Evolutionary conservation across 2,329 filamentous ascomycete species (phyloP).

Genomic region (Oidium heveae): DNA sequence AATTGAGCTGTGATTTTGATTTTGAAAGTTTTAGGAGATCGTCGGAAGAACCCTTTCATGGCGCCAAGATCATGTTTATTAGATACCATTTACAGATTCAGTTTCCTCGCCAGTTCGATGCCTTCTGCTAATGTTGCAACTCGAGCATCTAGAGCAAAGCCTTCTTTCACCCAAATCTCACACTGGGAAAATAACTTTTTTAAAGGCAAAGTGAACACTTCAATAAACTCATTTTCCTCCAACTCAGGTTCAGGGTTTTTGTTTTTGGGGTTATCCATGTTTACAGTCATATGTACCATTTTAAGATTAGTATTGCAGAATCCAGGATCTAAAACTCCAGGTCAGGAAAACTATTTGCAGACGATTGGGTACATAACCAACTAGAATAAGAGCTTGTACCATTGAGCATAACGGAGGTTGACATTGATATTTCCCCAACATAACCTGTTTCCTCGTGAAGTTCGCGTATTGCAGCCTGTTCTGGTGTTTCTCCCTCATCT

Average conservation of each 20-base stretch:
- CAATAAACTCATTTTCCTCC: constrained; percentile 27
- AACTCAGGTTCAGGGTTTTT: constrained; percentile 21
- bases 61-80: too few relatives aligned
- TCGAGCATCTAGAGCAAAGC: constrained; percentile 17
- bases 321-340: constrained; percentile 23
- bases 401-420: constrained; percentile 40
- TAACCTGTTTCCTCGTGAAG: constrained; percentile 44
- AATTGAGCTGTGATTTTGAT: too few relatives aligned
- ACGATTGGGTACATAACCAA: neutral
- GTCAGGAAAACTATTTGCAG: neutral
- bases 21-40: too few relatives aligned
- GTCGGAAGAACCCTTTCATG: too few relatives aligned
- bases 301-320: constrained; percentile 42
- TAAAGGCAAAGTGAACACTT: constrained; percentile 23
- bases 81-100: constrained; percentile 10
- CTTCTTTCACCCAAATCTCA: constrained; percentile 18
- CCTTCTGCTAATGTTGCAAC: constrained; percentile 17
- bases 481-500: constrained; percentile 33
- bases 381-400: constrained; percentile 14
- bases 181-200: constrained; percentile 21
- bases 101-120: constrained; percentile 16
- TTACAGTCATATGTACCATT: constrained; percentile 24
- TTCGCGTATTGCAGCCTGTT: constrained; percentile 36
- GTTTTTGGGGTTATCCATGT: constrained; percentile 20
- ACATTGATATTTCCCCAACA: constrained; percentile 26